Percentiles rank a stretch among this genome's conserved stretches.
Evolutionary conservation across 352 stramenopile genomes (phyloP).

Genomic region (Pythium insidiosum): DNA sequence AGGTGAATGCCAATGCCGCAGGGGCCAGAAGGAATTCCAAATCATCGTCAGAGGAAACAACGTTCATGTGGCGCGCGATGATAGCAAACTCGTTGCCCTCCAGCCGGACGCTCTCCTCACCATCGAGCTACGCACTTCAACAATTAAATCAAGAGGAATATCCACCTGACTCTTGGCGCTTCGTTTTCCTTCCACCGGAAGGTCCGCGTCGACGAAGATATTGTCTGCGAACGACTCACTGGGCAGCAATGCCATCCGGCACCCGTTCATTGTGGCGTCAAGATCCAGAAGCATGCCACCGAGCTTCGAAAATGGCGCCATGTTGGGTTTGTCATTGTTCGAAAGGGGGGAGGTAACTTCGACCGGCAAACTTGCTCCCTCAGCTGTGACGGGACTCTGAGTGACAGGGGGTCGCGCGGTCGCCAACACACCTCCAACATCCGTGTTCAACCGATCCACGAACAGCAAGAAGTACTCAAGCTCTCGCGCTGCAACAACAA

Average conservation of each 20-base stretch:
- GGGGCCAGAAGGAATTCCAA: constrained; percentile 14
- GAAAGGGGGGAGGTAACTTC: background rate
- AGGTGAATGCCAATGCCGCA: constrained; percentile 12
- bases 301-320: constrained; percentile 19
- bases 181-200: no score
- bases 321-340: constrained; percentile 2
- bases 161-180: constrained; percentile 13
- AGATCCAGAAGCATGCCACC: constrained; percentile 17
- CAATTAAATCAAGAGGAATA: constrained; percentile 10
- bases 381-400: background rate
- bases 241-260: constrained; percentile 14
- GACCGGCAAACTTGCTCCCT: no score
- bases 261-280: constrained; percentile 13
- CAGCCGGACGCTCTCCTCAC: constrained; percentile 11
- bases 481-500: constrained; percentile 15
- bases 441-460: constrained; percentile 19
- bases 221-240: constrained; percentile 6
- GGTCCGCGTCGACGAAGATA: constrained; percentile 10
- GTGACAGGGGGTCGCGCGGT: constrained; percentile 12
- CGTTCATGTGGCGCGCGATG: constrained; percentile 12
- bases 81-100: constrained; percentile 16
- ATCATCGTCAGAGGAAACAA: constrained; percentile 10
- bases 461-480: constrained; percentile 28
- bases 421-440: constrained; percentile 15
- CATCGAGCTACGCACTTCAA: constrained; percentile 11